Base-by-base conservation (phyloP, 2,329 filamentous ascomycete genomes). In the Stachybotrys elegans region DNA sequence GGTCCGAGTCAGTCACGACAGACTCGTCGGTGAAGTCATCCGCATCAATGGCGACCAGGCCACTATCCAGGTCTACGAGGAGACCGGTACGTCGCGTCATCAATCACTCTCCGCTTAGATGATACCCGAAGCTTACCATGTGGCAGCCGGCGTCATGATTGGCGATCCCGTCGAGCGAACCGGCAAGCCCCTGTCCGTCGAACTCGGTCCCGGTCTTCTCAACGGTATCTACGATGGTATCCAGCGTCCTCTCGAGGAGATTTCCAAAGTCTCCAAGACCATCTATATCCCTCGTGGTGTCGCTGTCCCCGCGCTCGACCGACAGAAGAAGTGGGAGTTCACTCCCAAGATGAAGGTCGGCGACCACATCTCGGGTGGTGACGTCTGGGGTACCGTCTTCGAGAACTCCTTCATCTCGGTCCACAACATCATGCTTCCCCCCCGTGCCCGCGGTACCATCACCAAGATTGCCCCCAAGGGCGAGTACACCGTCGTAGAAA, bases 191-290 rank as follows among this genome's bases (percentile, higher is more conserved):
- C 76, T 98, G 44, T 96, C 93, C 46, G 93, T 98, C 69, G 93
- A 98, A 70, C 85, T 98, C 39, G 93, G 93, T 41, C 93, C 93
- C 51, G 93, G 93, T 65, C 76, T 98, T 67, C 89, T 98, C 80
- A 92, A 97, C 73, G 96, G 93, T 55, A 98, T 98, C 68, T 98
- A 97, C 77, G 93, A 98, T 67, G 93, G 93, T 73, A 98, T 98
- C 60, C 93, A 98, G 70, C 85, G 93, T 63, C 93, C 93, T 41
- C 83, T 98, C 57, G 85, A 85, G 70, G 83, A 81, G 54, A 98
- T 98, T 60, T 76, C 88, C 56, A 73, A 84, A 32, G 70, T 79
- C 40, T 83, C 90, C 42, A 75, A 89, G 61, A 90, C 88, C 69
- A 98, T 98, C 69, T 98, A 98, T 70, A 98, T 98, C 53, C 93